These are phyloP conservation scores for Corylus heterophylla DNA, from an alignment of 306 rosid species.

Conservation along the genomic window DNA sequence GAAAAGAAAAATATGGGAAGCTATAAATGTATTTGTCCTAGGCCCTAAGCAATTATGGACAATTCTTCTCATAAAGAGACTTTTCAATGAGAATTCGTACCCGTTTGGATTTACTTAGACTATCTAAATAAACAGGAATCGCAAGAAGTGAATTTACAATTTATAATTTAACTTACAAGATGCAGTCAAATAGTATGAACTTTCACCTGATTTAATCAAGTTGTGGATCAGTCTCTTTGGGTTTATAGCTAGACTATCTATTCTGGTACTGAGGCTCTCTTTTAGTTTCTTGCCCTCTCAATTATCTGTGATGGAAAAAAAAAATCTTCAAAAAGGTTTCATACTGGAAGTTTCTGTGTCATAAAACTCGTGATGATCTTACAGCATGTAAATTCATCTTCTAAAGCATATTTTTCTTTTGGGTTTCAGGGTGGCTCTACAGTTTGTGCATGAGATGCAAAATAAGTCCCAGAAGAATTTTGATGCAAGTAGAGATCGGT, in stretches of 20 bases:
- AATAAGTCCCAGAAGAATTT: slow-evolving; percentile 72
- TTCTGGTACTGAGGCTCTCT: background rate
- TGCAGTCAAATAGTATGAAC: too few species aligned
- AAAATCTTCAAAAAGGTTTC: background rate
- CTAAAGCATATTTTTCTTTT: background rate
- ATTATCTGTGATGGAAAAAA: background rate
- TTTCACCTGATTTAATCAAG: too few species aligned
- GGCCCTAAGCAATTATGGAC: too few species aligned
- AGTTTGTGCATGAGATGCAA: slow-evolving; percentile 90
- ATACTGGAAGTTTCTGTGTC: slow-evolving; percentile 1
- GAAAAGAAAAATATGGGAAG: background rate
- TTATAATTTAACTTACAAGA: too few species aligned
- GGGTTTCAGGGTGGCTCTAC: slow-evolving; percentile 69
- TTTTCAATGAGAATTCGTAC: too few species aligned
- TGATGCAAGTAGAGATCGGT: slow-evolving; percentile 86
- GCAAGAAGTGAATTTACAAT: too few species aligned
- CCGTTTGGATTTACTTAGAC: too few species aligned
- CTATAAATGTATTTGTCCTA: background rate
- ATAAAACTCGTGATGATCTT: background rate
- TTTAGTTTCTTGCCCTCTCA: background rate
- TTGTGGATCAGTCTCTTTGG: background rate
- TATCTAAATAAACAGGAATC: too few species aligned
- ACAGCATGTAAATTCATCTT: slow-evolving; percentile 4
- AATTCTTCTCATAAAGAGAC: too few species aligned
- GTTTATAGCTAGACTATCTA: background rate